These are phyloP conservation scores for Mucor piriformis DNA, from an alignment of 371 early-diverging fungal genomes.

Conservation along the genomic window DNA sequence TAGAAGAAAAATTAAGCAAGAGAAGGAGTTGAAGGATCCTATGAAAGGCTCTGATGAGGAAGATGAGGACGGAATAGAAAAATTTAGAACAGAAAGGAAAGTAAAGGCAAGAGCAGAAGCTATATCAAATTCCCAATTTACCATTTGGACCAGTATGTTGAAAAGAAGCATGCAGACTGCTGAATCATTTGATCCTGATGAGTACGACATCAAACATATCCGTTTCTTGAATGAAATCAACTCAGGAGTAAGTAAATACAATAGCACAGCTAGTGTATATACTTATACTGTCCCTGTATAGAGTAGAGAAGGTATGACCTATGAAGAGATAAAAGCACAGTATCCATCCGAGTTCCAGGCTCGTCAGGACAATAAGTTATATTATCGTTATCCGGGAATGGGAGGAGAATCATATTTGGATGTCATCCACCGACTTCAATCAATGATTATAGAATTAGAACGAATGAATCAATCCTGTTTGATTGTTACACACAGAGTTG, in stretches of 20 bases:
- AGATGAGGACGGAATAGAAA: constrained; percentile 2
- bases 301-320: constrained; percentile 58
- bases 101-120: constrained; percentile 33
- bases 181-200: constrained; percentile 68
- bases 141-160: constrained; percentile 81
- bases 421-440: constrained; percentile 82
- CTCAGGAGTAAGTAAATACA: constrained; percentile 63
- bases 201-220: constrained; percentile 73
- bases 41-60: constrained; percentile 37
- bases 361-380: constrained; percentile 72
- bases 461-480: constrained; percentile 75
- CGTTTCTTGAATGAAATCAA: constrained; percentile 83
- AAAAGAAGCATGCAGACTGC: constrained; percentile 74
- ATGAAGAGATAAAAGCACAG: constrained; percentile 65
- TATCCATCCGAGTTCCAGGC: constrained; percentile 72
- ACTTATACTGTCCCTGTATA: not conserved
- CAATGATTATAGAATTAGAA: constrained; percentile 85
- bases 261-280: not conserved
- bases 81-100: constrained; percentile 11
- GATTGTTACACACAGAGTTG: constrained; percentile 76
- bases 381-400: constrained; percentile 84
- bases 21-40: constrained; percentile 34
- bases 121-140: constrained; percentile 45
- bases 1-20: constrained; percentile 30
- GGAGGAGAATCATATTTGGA: constrained; percentile 87